A percentile compares a stretch with the other conserved stretches of the same genome.
phyloP scores from a whole-genome alignment of 225 moss, liverwort and hornwort species.

The Pseudisothecium myosuroides region DNA sequence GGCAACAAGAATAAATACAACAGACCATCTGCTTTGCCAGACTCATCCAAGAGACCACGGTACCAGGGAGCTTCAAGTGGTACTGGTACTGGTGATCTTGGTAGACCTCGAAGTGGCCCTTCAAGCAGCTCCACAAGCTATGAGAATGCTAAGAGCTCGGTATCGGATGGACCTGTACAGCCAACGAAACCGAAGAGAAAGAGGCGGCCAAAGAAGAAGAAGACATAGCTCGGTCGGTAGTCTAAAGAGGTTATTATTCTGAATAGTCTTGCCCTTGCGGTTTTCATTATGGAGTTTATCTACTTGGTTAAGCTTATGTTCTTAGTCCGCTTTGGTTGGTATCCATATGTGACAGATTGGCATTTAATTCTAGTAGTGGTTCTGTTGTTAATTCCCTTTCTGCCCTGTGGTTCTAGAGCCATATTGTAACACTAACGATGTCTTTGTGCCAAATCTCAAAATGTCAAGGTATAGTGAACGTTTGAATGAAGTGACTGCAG shows the following conservation, averaged over 20 bases:
- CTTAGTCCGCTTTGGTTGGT: not conserved
- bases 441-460: not conserved
- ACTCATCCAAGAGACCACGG: conserved; percentile 26
- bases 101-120: conserved; percentile 23
- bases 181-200: conserved; percentile 48
- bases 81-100: conserved; percentile 13
- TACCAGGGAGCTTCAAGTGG: conserved; percentile 31
- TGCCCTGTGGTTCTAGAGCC: not conserved
- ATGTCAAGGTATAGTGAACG: not conserved
- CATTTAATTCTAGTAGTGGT: not conserved
- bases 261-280: not conserved
- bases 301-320: not conserved
- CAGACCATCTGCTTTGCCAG: conserved; percentile 6
- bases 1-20: conserved; percentile 14
- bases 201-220: conserved; percentile 54
- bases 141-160: conserved; percentile 52
- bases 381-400: not conserved
- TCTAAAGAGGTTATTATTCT: not conserved
- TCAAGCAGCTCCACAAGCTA: conserved; percentile 55
- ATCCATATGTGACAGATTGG: not conserved
- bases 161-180: conserved; percentile 41
- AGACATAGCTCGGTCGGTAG: not conserved
- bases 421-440: not conserved
- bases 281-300: not conserved
- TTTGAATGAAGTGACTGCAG: not conserved